A percentile compares a stretch with the other conserved stretches of the same genome.
Conservation (phyloP, 768 basidiomycete genomes). For the Boletus tylopilopsis region DNA sequence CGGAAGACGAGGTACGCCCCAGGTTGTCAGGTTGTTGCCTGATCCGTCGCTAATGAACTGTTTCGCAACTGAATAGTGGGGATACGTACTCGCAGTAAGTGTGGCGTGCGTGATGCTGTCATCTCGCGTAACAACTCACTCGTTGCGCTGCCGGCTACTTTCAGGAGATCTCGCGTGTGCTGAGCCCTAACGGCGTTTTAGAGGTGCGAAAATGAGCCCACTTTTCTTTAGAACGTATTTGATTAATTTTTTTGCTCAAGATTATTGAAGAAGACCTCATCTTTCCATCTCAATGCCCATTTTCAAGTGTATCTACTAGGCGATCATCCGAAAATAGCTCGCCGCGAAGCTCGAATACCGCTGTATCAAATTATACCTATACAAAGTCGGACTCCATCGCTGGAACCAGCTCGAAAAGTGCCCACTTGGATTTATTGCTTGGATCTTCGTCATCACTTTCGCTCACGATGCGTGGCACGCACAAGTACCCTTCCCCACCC, state of each 20-base stretch:
- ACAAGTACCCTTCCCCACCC: slow-evolving; percentile 17
- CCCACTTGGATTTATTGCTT: slow-evolving; percentile 10
- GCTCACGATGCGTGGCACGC: slow-evolving; percentile 11
- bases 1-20: slow-evolving; percentile 60
- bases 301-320: slow-evolving; percentile 5
- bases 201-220: slow-evolving; percentile 45
- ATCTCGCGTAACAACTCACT: slow-evolving; percentile 13
- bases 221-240: not conserved
- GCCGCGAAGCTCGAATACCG: slow-evolving; percentile 27
- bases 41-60: slow-evolving; percentile 13
- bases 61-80: slow-evolving; percentile 46
- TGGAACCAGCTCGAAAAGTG: slow-evolving; percentile 11
- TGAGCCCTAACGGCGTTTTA: slow-evolving; percentile 57
- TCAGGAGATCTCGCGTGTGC: slow-evolving; percentile 65
- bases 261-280: slow-evolving; percentile 72
- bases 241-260: slow-evolving; percentile 33
- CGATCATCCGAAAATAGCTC: slow-evolving; percentile 23
- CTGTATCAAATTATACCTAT: slow-evolving; percentile 17
- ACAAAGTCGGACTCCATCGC: slow-evolving; percentile 22
- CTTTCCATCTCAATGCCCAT: slow-evolving; percentile 47
- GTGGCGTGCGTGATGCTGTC: slow-evolving; percentile 5
- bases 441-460: slow-evolving; percentile 22
- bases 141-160: slow-evolving; percentile 1
- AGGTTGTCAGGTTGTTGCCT: not conserved
- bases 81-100: slow-evolving; percentile 57